Conservation (phyloP, 106 monocot genomes). For the Dendrobium chrysotoxum region DNA sequence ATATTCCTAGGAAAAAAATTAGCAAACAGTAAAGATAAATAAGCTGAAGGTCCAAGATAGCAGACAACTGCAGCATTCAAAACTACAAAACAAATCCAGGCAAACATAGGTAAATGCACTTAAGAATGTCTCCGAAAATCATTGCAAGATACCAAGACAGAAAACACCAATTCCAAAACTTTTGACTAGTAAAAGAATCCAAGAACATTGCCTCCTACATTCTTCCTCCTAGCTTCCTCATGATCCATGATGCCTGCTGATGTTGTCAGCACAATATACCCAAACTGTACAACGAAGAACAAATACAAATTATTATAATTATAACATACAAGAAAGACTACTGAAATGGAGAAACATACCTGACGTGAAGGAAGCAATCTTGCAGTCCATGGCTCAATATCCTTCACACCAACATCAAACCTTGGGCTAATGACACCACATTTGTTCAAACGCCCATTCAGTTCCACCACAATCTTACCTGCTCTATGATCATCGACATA, state of each 20-base stretch:
- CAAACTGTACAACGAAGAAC: constrained; percentile 8
- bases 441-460: constrained; percentile 58
- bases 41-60: neutral
- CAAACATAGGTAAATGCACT: neutral
- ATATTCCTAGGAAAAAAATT: no score
- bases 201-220: constrained; percentile 57
- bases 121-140: neutral
- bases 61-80: no score
- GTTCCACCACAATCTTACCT: constrained; percentile 60
- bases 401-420: constrained; percentile 63
- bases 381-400: constrained; percentile 67
- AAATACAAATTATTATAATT: neutral
- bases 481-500: constrained; percentile 65
- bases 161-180: neutral
- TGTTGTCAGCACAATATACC: constrained; percentile 48
- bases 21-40: no score
- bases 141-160: neutral
- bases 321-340: no score
- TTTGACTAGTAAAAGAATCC: constrained; percentile 44
- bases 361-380: constrained; percentile 65
- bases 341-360: constrained; percentile 18
- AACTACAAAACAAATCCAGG: neutral
- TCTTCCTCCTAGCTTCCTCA: constrained; percentile 70
- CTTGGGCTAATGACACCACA: constrained; percentile 69
- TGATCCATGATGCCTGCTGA: constrained; percentile 66